Conservation (phyloP, 2,329 filamentous ascomycete species). For the Trichoderma guizhouense region DNA sequence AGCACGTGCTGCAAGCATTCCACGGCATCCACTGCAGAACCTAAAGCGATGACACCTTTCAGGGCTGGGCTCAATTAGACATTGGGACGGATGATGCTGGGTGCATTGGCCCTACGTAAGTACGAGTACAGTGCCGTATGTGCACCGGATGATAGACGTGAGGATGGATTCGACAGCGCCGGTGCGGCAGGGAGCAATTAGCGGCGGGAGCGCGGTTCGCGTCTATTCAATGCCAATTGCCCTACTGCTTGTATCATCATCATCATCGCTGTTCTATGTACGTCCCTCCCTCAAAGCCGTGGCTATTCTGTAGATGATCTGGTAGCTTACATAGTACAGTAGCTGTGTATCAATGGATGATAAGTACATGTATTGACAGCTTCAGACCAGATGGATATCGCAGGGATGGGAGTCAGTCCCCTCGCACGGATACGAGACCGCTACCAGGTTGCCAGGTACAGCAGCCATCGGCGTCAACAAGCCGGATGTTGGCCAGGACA, state of each 20-base stretch:
- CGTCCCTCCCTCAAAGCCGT: neutral
- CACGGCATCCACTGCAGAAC: constrained; percentile 2
- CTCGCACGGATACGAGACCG: constrained; percentile 9
- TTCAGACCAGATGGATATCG: neutral
- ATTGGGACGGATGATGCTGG: neutral
- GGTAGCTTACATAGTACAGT: neutral
- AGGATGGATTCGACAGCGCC: neutral
- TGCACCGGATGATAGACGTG: neutral
- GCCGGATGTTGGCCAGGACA: neutral
- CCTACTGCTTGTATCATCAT: neutral
- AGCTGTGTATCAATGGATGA: neutral
- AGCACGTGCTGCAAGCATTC: neutral
- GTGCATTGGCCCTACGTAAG: neutral
- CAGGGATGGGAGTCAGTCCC: neutral
- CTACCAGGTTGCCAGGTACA: neutral
- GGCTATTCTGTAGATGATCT: neutral
- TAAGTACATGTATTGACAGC: neutral
- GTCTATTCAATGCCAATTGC: neutral
- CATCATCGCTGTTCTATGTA: neutral
- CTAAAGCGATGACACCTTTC: neutral
- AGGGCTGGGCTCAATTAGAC: neutral
- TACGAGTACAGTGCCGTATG: neutral
- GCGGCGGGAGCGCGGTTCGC: neutral
- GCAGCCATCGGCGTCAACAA: neutral
- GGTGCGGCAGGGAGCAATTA: neutral